Evolutionary conservation across 2,329 filamentous ascomycete species (phyloP), one percentile per base, ranked within the genome.

Genomic region (Fonsecaea pedrosoi): DNA sequence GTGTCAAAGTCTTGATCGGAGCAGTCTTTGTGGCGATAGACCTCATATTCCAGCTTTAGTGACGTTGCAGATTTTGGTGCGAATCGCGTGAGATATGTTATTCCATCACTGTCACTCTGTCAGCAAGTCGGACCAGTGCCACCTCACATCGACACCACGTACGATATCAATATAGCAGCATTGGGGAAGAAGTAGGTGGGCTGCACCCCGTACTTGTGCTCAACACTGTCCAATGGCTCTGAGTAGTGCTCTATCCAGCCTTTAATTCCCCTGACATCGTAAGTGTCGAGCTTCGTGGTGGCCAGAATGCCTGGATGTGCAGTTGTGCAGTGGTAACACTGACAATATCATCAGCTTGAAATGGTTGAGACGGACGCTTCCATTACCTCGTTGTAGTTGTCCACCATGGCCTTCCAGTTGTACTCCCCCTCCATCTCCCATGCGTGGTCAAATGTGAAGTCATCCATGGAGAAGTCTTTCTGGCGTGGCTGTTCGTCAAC

Each of bases 381-480:
- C 18, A 4, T 25, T 32, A 62, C 60, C 70, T 77, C 86, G 74
- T 89, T 89, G 79, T 87, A 89, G 78, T 89, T 88, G 73, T 89
- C 87, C 13, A 83, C 82, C 37, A 87, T 75, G 30, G 84, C 83
- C 77, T 88, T 88, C 86, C 86, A 88, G 78, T 87, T 87, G 74
- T 83, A 86, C 37, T 82, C 80, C 0, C 82, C 83, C 57, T 85
- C 82, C 81, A 86, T 83, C 70, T 86, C 81, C 84, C 84, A 87
- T 37, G 77, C 76, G 73, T 87, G 85, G 70, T 87, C 85, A 69
- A 87, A 88, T 15, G 77, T 73, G 73, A 87, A 89, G 59, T 87
- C 78, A 0, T 82, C 79, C 69, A 83, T 84, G 72, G 84, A 78
- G 75, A 83, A 84, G 55, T 78, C 71, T 15, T 77, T 72, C 70